Conservation (phyloP, 1,139 yeast genomes). For the Yamadazyma aaseri region DNA sequence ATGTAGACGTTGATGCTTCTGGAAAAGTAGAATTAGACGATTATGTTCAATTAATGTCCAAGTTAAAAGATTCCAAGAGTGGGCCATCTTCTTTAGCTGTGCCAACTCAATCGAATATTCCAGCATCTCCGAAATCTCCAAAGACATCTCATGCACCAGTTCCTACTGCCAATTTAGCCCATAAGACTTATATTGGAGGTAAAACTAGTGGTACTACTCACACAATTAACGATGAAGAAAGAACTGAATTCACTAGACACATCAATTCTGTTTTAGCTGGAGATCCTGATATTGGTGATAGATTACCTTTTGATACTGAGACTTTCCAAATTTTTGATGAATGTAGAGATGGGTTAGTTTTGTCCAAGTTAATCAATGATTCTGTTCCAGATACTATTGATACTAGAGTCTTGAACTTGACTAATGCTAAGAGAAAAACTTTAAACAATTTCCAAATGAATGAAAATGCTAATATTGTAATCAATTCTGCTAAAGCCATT, state of each 20-base stretch:
- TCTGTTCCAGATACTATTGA: slow-evolving; percentile 98
- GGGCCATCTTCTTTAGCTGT: slow-evolving; percentile 11
- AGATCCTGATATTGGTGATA: slow-evolving; percentile 80
- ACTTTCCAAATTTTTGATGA: slow-evolving; percentile 96
- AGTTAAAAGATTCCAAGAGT: slow-evolving; percentile 48
- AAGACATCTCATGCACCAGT: slow-evolving; percentile 34
- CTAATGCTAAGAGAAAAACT: slow-evolving; percentile 70
- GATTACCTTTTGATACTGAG: slow-evolving; percentile 91
- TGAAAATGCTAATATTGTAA: slow-evolving; percentile 95
- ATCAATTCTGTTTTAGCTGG: slow-evolving; percentile 89
- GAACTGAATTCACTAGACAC: slow-evolving; percentile 93
- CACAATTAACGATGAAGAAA: slow-evolving; percentile 92
- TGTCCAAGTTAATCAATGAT: slow-evolving; percentile 92
- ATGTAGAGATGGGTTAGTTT: slow-evolving; percentile 90
- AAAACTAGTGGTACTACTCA: slow-evolving; percentile 92
- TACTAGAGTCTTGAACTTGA: slow-evolving; percentile 91
- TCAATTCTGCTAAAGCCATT: slow-evolving; percentile 97
- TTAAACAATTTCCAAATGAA: slow-evolving; percentile 93
- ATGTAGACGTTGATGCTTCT: slow-evolving; percentile 90
- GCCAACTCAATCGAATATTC: slow-evolving; percentile 12
- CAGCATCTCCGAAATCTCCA: slow-evolving; percentile 23
- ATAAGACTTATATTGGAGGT: slow-evolving; percentile 78
- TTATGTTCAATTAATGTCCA: slow-evolving; percentile 81
- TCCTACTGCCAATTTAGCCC: slow-evolving; percentile 50
- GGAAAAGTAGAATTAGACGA: slow-evolving; percentile 97